Percentiles rank a stretch among this genome's conserved stretches.
These are phyloP conservation scores for Botrytis aclada DNA, from an alignment of 2,329 filamentous ascomycete genomes.

Conservation along the genomic window DNA sequence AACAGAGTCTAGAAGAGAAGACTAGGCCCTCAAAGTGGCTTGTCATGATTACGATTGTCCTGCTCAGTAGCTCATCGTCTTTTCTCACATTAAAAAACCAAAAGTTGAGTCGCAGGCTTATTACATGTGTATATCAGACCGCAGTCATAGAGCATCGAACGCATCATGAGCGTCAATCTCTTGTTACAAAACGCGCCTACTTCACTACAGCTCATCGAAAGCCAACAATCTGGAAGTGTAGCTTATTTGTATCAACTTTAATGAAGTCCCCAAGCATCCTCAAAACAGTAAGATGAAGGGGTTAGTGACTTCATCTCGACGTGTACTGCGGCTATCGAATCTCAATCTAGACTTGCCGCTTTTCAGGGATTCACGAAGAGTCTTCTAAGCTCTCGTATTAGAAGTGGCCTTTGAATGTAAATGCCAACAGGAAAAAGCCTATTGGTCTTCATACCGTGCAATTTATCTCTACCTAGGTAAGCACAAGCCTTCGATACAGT, in stretches of 20 bases:
- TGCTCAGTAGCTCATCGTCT: neutral
- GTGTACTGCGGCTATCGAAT: neutral
- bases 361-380: neutral
- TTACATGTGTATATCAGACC: neutral
- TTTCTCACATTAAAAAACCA: neutral
- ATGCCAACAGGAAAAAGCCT: neutral
- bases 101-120: neutral
- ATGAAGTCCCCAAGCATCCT: neutral
- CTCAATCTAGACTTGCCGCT: neutral
- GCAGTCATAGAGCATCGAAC: neutral
- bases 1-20: neutral
- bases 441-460: neutral
- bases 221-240: neutral
- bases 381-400: neutral
- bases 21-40: neutral
- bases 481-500: neutral
- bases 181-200: neutral
- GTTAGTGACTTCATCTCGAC: neutral
- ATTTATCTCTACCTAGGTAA: neutral
- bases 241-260: neutral
- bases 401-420: neutral
- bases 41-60: neutral
- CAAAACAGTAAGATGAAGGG: neutral
- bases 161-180: neutral
- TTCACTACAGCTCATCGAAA: neutral